Base-by-base conservation (phyloP, 108 stramenopile genomes). In the Craspedostauros australis region DNA sequence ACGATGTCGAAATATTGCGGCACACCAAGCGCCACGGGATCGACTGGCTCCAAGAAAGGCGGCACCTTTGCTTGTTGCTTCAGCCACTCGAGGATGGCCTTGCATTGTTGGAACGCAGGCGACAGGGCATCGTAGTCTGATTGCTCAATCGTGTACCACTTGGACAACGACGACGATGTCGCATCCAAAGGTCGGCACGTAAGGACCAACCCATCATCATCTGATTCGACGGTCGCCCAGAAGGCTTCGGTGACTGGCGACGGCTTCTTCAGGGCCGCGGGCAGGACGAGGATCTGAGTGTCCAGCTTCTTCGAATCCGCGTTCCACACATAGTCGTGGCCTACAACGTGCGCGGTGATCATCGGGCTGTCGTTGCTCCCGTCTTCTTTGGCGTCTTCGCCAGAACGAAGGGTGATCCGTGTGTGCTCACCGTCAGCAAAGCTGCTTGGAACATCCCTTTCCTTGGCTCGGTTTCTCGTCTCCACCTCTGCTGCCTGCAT, bases 21-120 rank as follows among this genome's bases (percentile, higher is more conserved):
- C 42, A 98, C 84, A 12, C 68, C 69, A 32, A 98, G 72, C 2
- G 87, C 79, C n/a, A 92, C 77, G 0, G 94, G 93, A 64, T 98
- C 95, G 14, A 97, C 94, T 15, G 96, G 94, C 39, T 66, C 46
- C 47, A 79, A 41, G 49, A 95, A 95, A 5, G 76, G 75, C 15
- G 50, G 64, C n/a, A 73, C 60, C 39, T 77, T 80, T 24, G 36
- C 45, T 20, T 87, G 85, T 19, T 61, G 48, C 24, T 57, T 39
- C 21, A 87, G 60, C 50, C 66, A 82, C 3, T 66, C 53, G 1
- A 91, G 20, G 38, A 91, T 66, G 0, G 46, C 43, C 27, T 68
- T 68, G 39, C 85, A 91, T 24, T 64, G 80, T 36, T 70, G 43
- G 49, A 76, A 81, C 31, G 89, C 80, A 24, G 65, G 73, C 1